A percentile compares a stretch with the other conserved stretches of the same genome.
Evolutionary conservation across 2,329 filamentous ascomycete genomes (phyloP).

Genomic region (Cytospora piceicola): DNA sequence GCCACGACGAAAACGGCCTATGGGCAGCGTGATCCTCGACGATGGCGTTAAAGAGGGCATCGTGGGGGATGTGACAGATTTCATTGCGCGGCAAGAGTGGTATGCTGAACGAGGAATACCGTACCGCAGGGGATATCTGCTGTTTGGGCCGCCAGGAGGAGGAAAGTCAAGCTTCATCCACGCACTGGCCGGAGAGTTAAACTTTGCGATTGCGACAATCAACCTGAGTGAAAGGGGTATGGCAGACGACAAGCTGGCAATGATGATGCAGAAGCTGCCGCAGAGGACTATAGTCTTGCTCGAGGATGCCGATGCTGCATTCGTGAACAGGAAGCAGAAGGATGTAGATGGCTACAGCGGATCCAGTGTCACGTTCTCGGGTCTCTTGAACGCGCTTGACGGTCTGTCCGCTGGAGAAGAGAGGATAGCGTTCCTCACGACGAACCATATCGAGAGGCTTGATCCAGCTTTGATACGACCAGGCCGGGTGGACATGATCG

Average conservation of each 20-base stretch:
- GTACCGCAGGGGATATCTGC: conserved; percentile 84
- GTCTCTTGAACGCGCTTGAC: conserved; percentile 82
- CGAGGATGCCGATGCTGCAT: conserved; percentile 91
- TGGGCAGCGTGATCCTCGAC: conserved; percentile 86
- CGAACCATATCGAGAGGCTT: conserved; percentile 88
- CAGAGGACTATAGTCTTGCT: conserved; percentile 80
- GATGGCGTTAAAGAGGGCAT: conserved; percentile 81
- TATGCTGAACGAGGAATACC: conserved; percentile 95
- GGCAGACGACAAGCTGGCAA: conserved; percentile 86
- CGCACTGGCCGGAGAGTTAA: conserved; percentile 86
- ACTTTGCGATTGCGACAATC: conserved; percentile 90
- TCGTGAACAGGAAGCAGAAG: conserved; percentile 76
- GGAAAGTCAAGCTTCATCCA: conserved; percentile 98
- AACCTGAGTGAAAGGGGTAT: conserved; percentile 89
- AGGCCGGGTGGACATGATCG: conserved; percentile 90
- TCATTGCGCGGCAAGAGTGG: conserved; percentile 79
- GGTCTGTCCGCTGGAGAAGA: conserved; percentile 95
- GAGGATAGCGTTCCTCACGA: conserved; percentile 90
- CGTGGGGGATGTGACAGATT: conserved; percentile 80
- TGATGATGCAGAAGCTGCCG: conserved; percentile 83
- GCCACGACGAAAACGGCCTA: conserved; percentile 81
- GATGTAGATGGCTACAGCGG: conserved; percentile 84
- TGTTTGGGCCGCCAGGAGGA: conserved; percentile 87
- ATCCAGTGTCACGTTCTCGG: conserved; percentile 91
- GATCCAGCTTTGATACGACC: conserved; percentile 89